A percentile compares a stretch with the other conserved stretches of the same genome.
phyloP scores from a whole-genome alignment of 805 yeast genomes.

The Candida parachauliodes region DNA sequence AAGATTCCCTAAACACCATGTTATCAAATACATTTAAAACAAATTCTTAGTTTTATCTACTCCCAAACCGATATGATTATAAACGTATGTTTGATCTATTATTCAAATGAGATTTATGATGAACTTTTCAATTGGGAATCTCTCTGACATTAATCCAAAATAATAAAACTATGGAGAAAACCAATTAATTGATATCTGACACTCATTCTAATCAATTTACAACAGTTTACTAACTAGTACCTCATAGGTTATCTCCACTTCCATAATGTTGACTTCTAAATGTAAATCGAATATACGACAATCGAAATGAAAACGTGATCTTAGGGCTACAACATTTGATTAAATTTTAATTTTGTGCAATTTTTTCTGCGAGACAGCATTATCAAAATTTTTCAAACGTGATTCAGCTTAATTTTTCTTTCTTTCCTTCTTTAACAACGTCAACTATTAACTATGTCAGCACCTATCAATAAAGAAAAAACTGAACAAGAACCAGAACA shows the following conservation, averaged over 20 bases:
- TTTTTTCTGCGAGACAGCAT: neutral
- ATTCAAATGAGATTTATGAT: slow-evolving; percentile 21
- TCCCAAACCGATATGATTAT: neutral
- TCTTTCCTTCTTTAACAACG: slow-evolving; percentile 30
- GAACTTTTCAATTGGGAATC: slow-evolving; percentile 34
- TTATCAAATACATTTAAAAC: too few species aligned
- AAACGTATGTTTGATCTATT: too few species aligned
- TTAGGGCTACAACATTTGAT: neutral
- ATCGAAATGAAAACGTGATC: too few species aligned
- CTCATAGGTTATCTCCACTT: too few species aligned
- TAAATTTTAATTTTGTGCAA: neutral
- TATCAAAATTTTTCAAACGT: slow-evolving; percentile 14
- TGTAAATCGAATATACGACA: too few species aligned
- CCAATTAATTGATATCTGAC: slow-evolving; percentile 11
- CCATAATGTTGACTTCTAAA: too few species aligned
- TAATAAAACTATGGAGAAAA: slow-evolving; percentile 22
- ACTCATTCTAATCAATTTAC: neutral
- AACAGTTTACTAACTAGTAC: neutral
- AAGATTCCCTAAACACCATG: too few species aligned
- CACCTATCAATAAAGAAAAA: slow-evolving; percentile 77
- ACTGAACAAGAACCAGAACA: slow-evolving; percentile 72
- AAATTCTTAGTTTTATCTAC: too few species aligned
- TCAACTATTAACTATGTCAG: slow-evolving; percentile 58
- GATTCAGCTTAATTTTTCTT: slow-evolving; percentile 1
- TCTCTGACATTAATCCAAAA: slow-evolving; percentile 31